These are phyloP conservation scores for Aspergillus wentii DNA, from an alignment of 495 filamentous ascomycete species.

Conservation along the genomic window DNA sequence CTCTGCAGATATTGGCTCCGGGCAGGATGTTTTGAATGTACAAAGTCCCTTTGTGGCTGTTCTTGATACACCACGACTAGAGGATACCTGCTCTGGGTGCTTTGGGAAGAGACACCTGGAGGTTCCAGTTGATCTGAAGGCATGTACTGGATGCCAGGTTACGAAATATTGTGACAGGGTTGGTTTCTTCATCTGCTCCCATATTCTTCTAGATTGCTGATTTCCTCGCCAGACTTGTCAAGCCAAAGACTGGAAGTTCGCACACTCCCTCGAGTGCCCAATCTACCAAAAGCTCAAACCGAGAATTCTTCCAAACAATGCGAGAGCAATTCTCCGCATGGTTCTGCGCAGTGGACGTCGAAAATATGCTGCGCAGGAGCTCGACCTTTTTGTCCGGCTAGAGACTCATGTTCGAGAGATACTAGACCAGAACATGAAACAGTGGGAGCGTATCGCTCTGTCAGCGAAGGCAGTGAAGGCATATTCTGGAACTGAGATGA, in stretches of 20 bases:
- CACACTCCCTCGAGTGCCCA: conserved; percentile 58
- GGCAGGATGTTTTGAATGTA: conserved; percentile 34
- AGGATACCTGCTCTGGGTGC: conserved; percentile 41
- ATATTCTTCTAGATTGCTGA: conserved; percentile 6
- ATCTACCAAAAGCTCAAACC: conserved; percentile 44
- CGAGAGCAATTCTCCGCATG: conserved; percentile 50
- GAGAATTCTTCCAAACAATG: conserved; percentile 49
- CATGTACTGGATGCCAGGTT: conserved; percentile 57
- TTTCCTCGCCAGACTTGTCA: conserved; percentile 53
- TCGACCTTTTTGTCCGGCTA: conserved; percentile 36
- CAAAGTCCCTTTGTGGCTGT: conserved; percentile 38
- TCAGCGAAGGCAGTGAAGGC: conserved; percentile 49
- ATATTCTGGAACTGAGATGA: conserved; percentile 42
- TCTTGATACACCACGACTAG: conserved; percentile 34
- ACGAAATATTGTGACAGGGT: conserved; percentile 66
- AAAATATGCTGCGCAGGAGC: conserved; percentile 30
- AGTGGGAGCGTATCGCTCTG: conserved; percentile 45
- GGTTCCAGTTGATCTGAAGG: conserved; percentile 24
- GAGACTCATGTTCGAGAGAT: conserved; percentile 47
- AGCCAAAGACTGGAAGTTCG: conserved; percentile 52
- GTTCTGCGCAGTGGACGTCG: conserved; percentile 34
- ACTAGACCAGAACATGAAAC: conserved; percentile 21
- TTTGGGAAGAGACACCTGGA: conserved; percentile 30
- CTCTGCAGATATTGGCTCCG: conserved; percentile 23
- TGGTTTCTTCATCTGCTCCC: conserved; percentile 13